Percentiles rank a stretch among this genome's conserved stretches.
phyloP scores from a whole-genome alignment of 805 yeast genomes.

The Middelhovenomyces tepae region DNA sequence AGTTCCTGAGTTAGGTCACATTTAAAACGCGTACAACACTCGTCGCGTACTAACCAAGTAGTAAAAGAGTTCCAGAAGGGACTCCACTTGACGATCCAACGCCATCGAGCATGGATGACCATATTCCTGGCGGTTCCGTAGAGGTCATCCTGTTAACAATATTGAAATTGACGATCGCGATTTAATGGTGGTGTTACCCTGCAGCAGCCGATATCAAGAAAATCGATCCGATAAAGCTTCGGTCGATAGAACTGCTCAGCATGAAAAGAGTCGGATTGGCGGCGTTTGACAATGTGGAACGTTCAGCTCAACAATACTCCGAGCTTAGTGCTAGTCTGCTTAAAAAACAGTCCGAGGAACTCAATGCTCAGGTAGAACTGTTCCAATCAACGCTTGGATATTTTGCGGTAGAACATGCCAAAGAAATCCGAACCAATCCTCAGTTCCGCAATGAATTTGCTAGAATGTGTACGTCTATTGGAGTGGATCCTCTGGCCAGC shows the following conservation, averaged over 20 bases:
- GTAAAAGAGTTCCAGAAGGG: constrained; percentile 6
- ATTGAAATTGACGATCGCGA: too few species aligned
- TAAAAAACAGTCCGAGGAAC: constrained; percentile 48
- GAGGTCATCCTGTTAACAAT: too few species aligned
- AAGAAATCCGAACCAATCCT: constrained; percentile 54
- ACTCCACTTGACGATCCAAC: constrained; percentile 5
- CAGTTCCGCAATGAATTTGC: constrained; percentile 65
- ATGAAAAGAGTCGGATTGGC: constrained; percentile 41
- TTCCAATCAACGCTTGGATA: constrained; percentile 71
- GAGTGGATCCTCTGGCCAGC: constrained; percentile 66
- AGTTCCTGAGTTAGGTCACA: constrained; percentile 3
- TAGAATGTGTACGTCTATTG: constrained; percentile 66
- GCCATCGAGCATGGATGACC: constrained; percentile 8
- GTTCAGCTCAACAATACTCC: constrained; percentile 33
- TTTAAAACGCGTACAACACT: not conserved
- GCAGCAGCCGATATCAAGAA: too few species aligned
- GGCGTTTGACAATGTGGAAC: constrained; percentile 35
- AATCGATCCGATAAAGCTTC: too few species aligned
- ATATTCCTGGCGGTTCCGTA: constrained; percentile 4
- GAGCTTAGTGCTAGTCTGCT: constrained; percentile 43
- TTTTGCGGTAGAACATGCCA: constrained; percentile 64
- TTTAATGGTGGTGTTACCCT: too few species aligned
- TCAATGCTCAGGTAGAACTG: constrained; percentile 61
- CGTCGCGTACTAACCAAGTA: constrained; percentile 6
- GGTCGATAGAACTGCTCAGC: too few species aligned